phyloP scores from a whole-genome alignment of 2,329 filamentous ascomycete species.

The Aspergillus novofumigatus region DNA sequence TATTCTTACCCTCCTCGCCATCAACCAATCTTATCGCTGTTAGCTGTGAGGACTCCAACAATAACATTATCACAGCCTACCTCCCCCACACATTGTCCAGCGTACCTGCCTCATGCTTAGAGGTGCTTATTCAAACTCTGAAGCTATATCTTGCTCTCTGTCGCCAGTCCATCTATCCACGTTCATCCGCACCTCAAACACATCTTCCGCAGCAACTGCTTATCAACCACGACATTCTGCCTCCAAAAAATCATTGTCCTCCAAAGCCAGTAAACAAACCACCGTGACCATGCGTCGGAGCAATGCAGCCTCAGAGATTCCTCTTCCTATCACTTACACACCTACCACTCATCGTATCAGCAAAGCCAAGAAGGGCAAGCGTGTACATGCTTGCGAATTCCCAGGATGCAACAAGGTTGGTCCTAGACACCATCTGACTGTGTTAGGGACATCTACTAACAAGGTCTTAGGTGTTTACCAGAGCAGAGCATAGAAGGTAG shows the following conservation, averaged over 20 bases:
- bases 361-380: conserved; percentile 51
- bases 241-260: conserved; percentile 7
- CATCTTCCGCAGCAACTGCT: conserved; percentile 10
- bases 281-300: conserved; percentile 23
- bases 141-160: conserved; percentile 18
- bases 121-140: conserved; percentile 18
- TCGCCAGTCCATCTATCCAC: conserved; percentile 19
- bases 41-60: not conserved
- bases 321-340: conserved; percentile 42
- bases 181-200: conserved; percentile 18
- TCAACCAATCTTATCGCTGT: conserved; percentile 7
- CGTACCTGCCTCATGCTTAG: conserved; percentile 19
- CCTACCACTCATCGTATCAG: conserved; percentile 49
- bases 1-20: conserved; percentile 14
- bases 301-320: conserved; percentile 26
- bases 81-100: conserved; percentile 14
- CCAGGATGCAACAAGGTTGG: conserved; percentile 47
- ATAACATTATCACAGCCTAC: conserved; percentile 18
- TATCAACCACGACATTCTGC: conserved; percentile 11
- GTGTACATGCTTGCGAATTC: conserved; percentile 46
- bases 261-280: conserved; percentile 19
- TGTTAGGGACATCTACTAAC: conserved; percentile 4
- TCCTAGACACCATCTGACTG: conserved; percentile 7
- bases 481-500: conserved; percentile 46
- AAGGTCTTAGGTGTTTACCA: conserved; percentile 43